These are phyloP conservation scores for Erucastrum elatum DNA, from an alignment of 345 rosid genomes.

Conservation along the genomic window DNA sequence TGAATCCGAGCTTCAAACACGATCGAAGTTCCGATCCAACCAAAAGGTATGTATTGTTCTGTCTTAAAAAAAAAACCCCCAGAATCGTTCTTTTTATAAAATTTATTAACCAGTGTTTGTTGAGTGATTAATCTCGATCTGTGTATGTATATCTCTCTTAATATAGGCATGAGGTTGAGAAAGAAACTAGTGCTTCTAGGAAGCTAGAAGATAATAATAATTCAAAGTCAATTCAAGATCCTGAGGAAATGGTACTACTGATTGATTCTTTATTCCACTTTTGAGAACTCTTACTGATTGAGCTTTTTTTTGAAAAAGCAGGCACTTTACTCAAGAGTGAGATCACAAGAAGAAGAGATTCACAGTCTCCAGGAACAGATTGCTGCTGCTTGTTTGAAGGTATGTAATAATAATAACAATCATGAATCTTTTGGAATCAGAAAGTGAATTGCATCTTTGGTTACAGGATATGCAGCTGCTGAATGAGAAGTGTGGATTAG, in stretches of 20 bases:
- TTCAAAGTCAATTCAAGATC: conserved; percentile 48
- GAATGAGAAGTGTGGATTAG: conserved; percentile 73
- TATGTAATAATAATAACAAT: conserved; percentile 19
- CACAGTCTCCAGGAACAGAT: conserved; percentile 76
- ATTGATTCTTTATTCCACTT: neutral
- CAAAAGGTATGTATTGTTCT: conserved; percentile 25
- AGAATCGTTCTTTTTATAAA: neutral
- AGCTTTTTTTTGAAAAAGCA: conserved; percentile 24
- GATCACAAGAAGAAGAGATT: conserved; percentile 73
- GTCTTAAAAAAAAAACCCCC: neutral
- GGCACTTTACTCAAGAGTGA: conserved; percentile 63
- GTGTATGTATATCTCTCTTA: conserved; percentile 11
- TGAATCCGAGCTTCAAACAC: conserved; percentile 25
- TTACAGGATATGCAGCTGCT: conserved; percentile 81
- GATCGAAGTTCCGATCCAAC: conserved; percentile 25
- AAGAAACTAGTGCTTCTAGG: conserved; percentile 42
- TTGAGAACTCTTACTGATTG: conserved; percentile 14
- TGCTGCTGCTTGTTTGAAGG: conserved; percentile 73
- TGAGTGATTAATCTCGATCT: conserved; percentile 24
- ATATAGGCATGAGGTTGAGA: conserved; percentile 44
- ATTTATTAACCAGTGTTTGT: conserved; percentile 5
- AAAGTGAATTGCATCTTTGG: conserved; percentile 24
- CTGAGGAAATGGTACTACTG: conserved; percentile 64
- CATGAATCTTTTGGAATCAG: neutral
- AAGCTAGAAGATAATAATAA: conserved; percentile 41